These are phyloP conservation scores for Straminergon stramineum DNA, from an alignment of 225 moss, liverwort and hornwort genomes.

Conservation along the genomic window DNA sequence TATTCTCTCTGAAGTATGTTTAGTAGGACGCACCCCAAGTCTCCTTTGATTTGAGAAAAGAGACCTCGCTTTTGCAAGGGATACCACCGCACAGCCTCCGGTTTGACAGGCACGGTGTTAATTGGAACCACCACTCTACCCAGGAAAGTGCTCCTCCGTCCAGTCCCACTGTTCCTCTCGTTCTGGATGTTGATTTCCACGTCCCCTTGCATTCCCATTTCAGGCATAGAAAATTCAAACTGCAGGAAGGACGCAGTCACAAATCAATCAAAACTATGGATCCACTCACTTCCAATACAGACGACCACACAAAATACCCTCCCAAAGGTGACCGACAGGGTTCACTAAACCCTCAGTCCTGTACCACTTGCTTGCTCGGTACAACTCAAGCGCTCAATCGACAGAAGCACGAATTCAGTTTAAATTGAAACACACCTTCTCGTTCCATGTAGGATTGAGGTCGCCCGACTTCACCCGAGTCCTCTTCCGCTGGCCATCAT, in stretches of 20 bases:
- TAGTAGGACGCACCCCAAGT: conserved; percentile 51
- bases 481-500: conserved; percentile 69
- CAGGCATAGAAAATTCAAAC: conserved; percentile 62
- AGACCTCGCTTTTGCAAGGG: conserved; percentile 80
- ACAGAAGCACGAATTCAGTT: too few relatives aligned
- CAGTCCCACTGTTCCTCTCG: conserved; percentile 60
- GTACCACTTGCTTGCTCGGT: background rate
- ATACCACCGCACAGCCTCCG: conserved; percentile 48
- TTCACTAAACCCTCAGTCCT: background rate
- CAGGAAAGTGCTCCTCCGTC: conserved; percentile 62
- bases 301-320: too few relatives aligned
- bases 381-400: background rate
- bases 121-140: conserved; percentile 56
- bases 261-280: background rate
- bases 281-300: too few relatives aligned
- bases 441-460: conserved; percentile 69
- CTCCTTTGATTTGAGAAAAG: conserved; percentile 89
- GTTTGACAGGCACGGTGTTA: conserved; percentile 1
- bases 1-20: too few relatives aligned
- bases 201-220: conserved; percentile 24
- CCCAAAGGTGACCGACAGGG: background rate
- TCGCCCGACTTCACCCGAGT: conserved; percentile 52
- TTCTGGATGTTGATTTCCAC: conserved; percentile 78
- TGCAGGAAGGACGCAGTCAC: conserved; percentile 7
- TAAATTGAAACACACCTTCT: conserved; percentile 22